Base-by-base conservation (phyloP, 2,329 filamentous ascomycete species). In the Gremmenia infestans region DNA sequence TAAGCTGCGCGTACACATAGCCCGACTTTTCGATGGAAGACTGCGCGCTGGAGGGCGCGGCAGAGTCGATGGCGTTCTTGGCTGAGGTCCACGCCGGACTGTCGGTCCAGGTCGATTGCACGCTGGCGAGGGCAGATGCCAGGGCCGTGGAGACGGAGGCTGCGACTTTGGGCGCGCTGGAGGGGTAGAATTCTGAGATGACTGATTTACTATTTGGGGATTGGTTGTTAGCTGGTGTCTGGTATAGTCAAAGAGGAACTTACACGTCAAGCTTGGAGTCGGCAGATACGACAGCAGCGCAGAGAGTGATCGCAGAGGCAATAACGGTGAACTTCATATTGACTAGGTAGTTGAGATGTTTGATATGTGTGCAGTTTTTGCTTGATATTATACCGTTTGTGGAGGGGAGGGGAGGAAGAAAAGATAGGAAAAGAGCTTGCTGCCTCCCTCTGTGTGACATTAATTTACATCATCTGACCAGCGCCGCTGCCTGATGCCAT, bases 101-200 rank as follows among this genome's bases (percentile, higher is more conserved):
- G 39, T 59, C 50, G 15, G 42, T n/a, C 56, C 58, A 65, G 32
- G 60, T 54, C 12, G 54, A 46, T 40, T 63, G 37, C 12, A 63
- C 52, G 47, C 49, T 56, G 36, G 54, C 8, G 35, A 65, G 61
- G 4, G 58, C 59, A 0, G 36, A 43, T 15, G 63, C 64, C 6
- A 67, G 57, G 9, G 61, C 59, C 9, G 65, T 66, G 4, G 60
- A 62, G n/a, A 52, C 48, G 5, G 60, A 57, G 28, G 53, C 55
- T 2, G 53, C 49, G 57, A 67, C 43, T 4, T 45, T 46, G 8
- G 62, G 63, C 2, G 62, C 63, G 2, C 37, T 37, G 40, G 43
- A 11, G 8, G 57, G 53, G 53, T 57, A 64, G 57, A 61, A 65
- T 0, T 40, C 15, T 2, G 62, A 61, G 37, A 65, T 63, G 4